Conservation (phyloP, 176 grass and related monocot genomes). For the Leersia perrieri region DNA sequence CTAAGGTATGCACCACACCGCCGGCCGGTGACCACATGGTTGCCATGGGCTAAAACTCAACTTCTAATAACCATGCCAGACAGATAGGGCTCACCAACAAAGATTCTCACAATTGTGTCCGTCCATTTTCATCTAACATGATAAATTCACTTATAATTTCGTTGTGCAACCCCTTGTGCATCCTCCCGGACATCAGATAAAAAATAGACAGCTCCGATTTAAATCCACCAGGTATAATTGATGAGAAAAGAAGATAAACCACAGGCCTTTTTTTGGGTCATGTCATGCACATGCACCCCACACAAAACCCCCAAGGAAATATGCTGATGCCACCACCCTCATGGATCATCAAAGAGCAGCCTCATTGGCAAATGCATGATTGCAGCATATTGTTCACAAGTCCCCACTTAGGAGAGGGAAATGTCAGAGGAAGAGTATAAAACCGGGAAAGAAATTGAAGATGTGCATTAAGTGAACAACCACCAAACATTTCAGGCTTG, state of each 20-base stretch:
- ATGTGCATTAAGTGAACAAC: slow-evolving; percentile 7
- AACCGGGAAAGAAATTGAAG: slow-evolving; percentile 9
- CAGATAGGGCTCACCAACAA: neutral
- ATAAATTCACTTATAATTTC: neutral
- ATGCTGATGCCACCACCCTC: neutral
- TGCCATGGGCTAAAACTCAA: neutral
- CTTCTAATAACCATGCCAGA: neutral
- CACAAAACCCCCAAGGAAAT: slow-evolving; percentile 2
- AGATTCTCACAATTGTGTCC: neutral
- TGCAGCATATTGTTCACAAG: neutral
- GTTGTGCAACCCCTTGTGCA: neutral
- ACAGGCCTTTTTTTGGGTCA: neutral
- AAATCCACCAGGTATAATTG: neutral
- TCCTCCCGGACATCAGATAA: neutral
- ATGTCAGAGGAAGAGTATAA: neutral
- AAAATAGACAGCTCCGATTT: neutral
- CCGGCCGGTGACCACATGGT: neutral
- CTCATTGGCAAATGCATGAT: neutral
- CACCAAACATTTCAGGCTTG: neutral
- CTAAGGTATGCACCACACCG: neutral
- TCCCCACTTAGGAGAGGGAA: neutral
- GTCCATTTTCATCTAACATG: neutral
- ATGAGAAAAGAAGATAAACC: neutral
- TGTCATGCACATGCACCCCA: neutral
- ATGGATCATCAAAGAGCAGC: neutral